Conservation (phyloP, 352 stramenopile species). For the Phytopythium aichiense region DNA sequence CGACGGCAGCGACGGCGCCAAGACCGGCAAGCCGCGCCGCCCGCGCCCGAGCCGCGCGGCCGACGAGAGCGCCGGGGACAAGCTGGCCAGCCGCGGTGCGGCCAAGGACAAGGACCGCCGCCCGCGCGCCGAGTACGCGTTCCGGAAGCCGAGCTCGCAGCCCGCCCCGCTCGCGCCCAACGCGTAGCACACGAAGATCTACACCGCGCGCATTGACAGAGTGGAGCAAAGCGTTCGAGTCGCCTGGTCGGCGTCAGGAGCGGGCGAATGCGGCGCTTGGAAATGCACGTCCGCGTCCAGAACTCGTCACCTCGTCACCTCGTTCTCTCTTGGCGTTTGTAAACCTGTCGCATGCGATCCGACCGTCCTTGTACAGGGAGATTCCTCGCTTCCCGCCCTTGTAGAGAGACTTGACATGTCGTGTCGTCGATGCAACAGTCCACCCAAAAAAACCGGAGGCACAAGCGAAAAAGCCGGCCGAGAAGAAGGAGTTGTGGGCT, state of each 20-base stretch:
- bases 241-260: too few relatives aligned
- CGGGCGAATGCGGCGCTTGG: too few relatives aligned
- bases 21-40: conserved; percentile 26
- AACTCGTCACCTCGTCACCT: neutral
- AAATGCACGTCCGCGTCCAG: neutral
- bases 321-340: neutral
- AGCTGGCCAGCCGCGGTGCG: conserved; percentile 16
- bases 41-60: conserved; percentile 22
- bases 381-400: neutral
- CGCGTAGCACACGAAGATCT: conserved; percentile 8
- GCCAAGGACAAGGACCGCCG: conserved; percentile 36
- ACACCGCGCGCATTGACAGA: too few relatives aligned
- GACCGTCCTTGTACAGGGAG: neutral
- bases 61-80: conserved; percentile 20
- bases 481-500: neutral
- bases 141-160: conserved; percentile 33
- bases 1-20: conserved; percentile 22
- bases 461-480: neutral
- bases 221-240: too few relatives aligned
- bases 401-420: neutral
- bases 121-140: conserved; percentile 25
- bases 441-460: neutral
- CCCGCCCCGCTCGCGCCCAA: conserved; percentile 27
- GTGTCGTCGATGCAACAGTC: neutral
- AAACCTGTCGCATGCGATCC: neutral